These are phyloP conservation scores for Leptosphaerulina australis DNA, from an alignment of 2,329 filamentous ascomycete species.

Conservation along the genomic window DNA sequence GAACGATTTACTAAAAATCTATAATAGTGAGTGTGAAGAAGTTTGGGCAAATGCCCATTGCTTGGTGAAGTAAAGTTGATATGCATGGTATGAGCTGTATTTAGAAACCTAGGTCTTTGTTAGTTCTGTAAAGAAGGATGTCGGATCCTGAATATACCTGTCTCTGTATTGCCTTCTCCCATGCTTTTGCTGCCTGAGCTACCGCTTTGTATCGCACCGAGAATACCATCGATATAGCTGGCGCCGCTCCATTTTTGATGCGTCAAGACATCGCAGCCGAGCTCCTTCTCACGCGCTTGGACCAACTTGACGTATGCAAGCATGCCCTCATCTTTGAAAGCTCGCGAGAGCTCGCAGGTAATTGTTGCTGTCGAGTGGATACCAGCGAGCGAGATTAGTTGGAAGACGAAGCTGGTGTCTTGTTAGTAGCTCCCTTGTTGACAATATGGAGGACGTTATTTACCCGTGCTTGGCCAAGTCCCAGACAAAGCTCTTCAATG, in stretches of 20 bases:
- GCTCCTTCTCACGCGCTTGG: conserved; percentile 86
- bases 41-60: not conserved
- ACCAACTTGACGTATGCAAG: conserved; percentile 95
- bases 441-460: conserved; percentile 59
- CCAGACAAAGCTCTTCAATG: conserved; percentile 92
- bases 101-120: conserved; percentile 8
- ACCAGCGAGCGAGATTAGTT: conserved; percentile 68
- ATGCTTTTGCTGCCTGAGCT: conserved; percentile 89
- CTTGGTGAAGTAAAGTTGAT: not conserved
- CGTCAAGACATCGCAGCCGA: conserved; percentile 89
- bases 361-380: conserved; percentile 69
- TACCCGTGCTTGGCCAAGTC: conserved; percentile 88
- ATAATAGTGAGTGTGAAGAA: not conserved
- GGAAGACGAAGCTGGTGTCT: conserved; percentile 61
- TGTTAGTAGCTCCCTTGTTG: not conserved
- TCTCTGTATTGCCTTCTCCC: conserved; percentile 93
- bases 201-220: conserved; percentile 89
- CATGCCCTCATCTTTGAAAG: conserved; percentile 93
- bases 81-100: not conserved
- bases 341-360: conserved; percentile 74
- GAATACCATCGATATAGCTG: conserved; percentile 81
- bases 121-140: not conserved
- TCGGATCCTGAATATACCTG: conserved; percentile 34
- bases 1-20: not conserved
- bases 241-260: conserved; percentile 88